phyloP scores from a whole-genome alignment of 768 basidiomycete genomes.

The Naganishia vaughanmartiniae region DNA sequence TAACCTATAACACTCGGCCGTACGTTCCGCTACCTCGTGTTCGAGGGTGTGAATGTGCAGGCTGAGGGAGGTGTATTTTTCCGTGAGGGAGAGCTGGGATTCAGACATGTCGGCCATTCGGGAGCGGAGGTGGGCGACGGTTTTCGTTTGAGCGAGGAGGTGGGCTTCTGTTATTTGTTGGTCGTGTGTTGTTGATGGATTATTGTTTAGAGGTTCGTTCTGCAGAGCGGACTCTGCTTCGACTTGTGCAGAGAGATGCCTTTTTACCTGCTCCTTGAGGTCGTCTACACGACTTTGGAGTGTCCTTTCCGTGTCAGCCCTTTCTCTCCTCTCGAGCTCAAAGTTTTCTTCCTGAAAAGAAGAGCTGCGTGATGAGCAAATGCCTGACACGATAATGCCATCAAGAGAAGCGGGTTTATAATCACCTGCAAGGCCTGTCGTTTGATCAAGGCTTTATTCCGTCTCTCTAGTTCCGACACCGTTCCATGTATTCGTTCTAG shows the following conservation, averaged over 20 bases:
- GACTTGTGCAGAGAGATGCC: not conserved
- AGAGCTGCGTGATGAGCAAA: not conserved
- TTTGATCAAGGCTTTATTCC: slow-evolving; percentile 38
- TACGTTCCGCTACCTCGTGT: slow-evolving; percentile 77
- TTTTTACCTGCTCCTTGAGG: not conserved
- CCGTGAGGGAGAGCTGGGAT: slow-evolving; percentile 2
- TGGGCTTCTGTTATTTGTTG: not conserved
- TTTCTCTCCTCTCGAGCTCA: slow-evolving; percentile 44
- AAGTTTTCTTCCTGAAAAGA: slow-evolving; percentile 41
- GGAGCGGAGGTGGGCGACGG: slow-evolving; percentile 1
- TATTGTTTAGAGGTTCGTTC: not conserved
- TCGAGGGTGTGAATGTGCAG: slow-evolving; percentile 26
- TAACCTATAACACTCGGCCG: slow-evolving; percentile 74
- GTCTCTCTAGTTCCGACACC: slow-evolving; percentile 35
- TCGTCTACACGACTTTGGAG: slow-evolving; percentile 33
- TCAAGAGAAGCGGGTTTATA: not conserved
- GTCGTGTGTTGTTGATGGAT: not conserved
- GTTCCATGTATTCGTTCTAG: slow-evolving; percentile 36
- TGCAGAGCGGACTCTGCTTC: slow-evolving; percentile 9
- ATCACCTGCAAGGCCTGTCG: slow-evolving; percentile 46
- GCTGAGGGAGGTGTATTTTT: not conserved
- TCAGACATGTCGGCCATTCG: slow-evolving; percentile 10
- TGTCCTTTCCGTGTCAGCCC: slow-evolving; percentile 41
- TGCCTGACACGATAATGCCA: not conserved
- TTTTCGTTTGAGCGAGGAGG: not conserved